phyloP scores from a whole-genome alignment of 2,329 filamentous ascomycete genomes.

The Penicillium thymicola region DNA sequence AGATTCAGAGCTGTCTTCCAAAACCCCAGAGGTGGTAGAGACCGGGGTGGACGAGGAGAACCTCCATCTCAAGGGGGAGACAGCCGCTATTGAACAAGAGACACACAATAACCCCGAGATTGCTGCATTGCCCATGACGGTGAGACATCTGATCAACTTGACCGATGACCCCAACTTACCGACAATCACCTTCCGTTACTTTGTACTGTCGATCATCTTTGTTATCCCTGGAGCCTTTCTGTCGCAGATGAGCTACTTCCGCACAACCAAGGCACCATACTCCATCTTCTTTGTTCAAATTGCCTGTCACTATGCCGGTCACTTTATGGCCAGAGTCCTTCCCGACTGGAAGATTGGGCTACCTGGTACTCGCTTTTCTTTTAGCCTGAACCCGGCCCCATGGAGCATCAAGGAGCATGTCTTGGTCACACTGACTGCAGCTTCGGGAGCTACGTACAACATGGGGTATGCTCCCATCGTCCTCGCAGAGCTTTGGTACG shows the following conservation, averaged over 20 bases:
- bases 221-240: slow-evolving; percentile 55
- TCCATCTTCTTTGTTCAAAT: slow-evolving; percentile 63
- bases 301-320: slow-evolving; percentile 53
- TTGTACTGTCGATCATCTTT: neutral
- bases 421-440: slow-evolving; percentile 54
- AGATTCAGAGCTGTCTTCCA: neutral
- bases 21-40: slow-evolving; percentile 2
- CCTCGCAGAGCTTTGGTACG: slow-evolving; percentile 58
- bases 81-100: slow-evolving; percentile 24
- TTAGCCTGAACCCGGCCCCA: slow-evolving; percentile 56
- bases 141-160: slow-evolving; percentile 57
- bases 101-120: slow-evolving; percentile 51
- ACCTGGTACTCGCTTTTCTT: slow-evolving; percentile 49
- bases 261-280: slow-evolving; percentile 58
- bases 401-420: slow-evolving; percentile 60
- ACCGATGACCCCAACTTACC: slow-evolving; percentile 55
- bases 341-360: slow-evolving; percentile 49
- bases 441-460: slow-evolving; percentile 53
- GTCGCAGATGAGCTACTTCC: slow-evolving; percentile 55
- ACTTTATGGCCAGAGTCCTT: slow-evolving; percentile 52
- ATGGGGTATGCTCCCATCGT: slow-evolving; percentile 52
- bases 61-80: slow-evolving; percentile 14
- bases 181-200: slow-evolving; percentile 52
- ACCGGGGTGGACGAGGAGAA: slow-evolving; percentile 19
- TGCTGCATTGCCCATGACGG: slow-evolving; percentile 53